A percentile compares a stretch with the other conserved stretches of the same genome.
Conservation (phyloP, 306 rosid genomes). For the Hippophae gyantsensis region DNA sequence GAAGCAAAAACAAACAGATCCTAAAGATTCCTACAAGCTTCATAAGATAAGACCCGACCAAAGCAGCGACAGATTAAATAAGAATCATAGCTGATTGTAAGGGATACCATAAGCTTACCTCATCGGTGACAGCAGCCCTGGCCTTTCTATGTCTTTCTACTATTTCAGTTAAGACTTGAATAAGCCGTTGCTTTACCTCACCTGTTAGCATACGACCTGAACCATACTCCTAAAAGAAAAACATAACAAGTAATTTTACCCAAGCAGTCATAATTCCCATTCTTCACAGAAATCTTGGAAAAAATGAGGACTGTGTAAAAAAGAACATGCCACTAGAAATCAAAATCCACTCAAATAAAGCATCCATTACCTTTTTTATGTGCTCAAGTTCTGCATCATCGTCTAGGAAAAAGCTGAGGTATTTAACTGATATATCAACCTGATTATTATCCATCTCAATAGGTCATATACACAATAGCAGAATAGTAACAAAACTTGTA, state of each 20-base stretch:
- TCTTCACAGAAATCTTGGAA: neutral
- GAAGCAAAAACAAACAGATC: too few relatives aligned
- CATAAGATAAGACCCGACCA: neutral
- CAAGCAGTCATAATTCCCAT: neutral
- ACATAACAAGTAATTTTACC: slow-evolving; percentile 9
- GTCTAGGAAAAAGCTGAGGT: slow-evolving; percentile 73
- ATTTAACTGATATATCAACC: slow-evolving; percentile 92
- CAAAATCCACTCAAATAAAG: neutral
- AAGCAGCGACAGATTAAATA: neutral
- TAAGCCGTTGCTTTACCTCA: slow-evolving; percentile 74
- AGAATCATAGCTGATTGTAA: neutral
- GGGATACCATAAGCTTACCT: slow-evolving; percentile 44
- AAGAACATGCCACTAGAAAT: neutral
- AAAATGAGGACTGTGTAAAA: slow-evolving; percentile 6
- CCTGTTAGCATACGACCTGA: slow-evolving; percentile 91
- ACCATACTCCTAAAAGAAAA: slow-evolving; percentile 56
- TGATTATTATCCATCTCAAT: slow-evolving; percentile 21
- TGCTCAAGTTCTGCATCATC: slow-evolving; percentile 71
- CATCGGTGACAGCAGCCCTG: slow-evolving; percentile 82
- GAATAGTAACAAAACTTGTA: too few relatives aligned
- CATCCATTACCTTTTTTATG: slow-evolving; percentile 46
- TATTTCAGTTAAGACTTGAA: slow-evolving; percentile 56
- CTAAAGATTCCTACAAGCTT: too few relatives aligned
- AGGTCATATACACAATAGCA: neutral
- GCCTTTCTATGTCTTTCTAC: slow-evolving; percentile 82